Evolutionary conservation across 441 rosid species (phyloP).

Genomic region (Melianthus villosus): DNA sequence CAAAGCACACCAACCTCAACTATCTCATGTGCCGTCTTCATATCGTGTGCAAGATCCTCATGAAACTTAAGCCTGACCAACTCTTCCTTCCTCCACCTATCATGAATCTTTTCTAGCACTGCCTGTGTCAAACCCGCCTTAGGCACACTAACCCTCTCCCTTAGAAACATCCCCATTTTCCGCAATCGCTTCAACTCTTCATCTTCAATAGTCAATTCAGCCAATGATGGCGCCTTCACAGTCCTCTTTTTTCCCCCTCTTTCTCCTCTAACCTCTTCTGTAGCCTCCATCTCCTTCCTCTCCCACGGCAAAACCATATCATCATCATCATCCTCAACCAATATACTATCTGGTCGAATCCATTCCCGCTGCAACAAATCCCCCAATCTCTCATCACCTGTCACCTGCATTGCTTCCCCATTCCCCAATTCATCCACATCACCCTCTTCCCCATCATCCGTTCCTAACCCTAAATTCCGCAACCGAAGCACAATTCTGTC

Average conservation of each 20-base stretch:
- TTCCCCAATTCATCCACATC: neutral
- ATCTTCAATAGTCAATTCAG: constrained; percentile 80
- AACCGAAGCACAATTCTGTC: constrained; percentile 74
- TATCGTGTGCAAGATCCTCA: constrained; percentile 71
- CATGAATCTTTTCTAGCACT: constrained; percentile 73
- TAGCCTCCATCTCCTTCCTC: constrained; percentile 28
- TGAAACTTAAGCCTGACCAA: constrained; percentile 87
- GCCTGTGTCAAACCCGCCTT: constrained; percentile 84
- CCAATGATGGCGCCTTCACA: constrained; percentile 58
- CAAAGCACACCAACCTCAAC: constrained; percentile 48
- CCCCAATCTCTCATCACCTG: constrained; percentile 66
- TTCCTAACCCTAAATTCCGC: constrained; percentile 58
- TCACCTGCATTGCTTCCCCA: constrained; percentile 12
- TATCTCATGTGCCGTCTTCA: constrained; percentile 84
- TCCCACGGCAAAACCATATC: constrained; percentile 56
- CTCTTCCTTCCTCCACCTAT: constrained; percentile 86
- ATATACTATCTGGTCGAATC: constrained; percentile 60
- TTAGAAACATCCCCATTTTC: constrained; percentile 52
- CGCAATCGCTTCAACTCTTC: constrained; percentile 70
- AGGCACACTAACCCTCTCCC: constrained; percentile 70
- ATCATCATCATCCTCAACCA: constrained; percentile 28
- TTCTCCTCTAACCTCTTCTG: constrained; percentile 11
- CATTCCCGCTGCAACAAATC: constrained; percentile 73
- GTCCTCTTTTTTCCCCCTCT: constrained; percentile 26
- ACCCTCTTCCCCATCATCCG: constrained; percentile 40